Percentiles rank a stretch among this genome's conserved stretches.
phyloP scores from a whole-genome alignment of 1,284 basidiomycete genomes.

The Wolfiporia cocos region DNA sequence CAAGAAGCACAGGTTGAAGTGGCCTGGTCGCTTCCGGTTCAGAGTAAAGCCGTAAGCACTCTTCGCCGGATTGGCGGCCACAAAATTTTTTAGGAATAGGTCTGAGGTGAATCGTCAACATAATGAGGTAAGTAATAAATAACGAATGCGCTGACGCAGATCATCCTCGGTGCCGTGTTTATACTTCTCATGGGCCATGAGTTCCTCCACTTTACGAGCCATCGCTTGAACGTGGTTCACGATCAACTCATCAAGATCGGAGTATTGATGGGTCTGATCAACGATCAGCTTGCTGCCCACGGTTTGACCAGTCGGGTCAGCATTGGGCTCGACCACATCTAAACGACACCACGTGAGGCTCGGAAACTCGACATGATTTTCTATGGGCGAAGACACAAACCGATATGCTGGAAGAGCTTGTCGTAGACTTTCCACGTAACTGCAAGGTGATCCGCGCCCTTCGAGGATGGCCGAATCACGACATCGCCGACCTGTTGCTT shows the following conservation, averaged over 20 bases:
- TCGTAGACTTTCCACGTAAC: slow-evolving; percentile 99
- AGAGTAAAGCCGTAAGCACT: slow-evolving; percentile 96
- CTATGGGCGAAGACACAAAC: slow-evolving; percentile 31
- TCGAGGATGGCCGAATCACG: slow-evolving; percentile 94
- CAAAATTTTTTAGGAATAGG: slow-evolving; percentile 83
- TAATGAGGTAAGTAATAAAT: slow-evolving; percentile 1
- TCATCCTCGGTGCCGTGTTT: slow-evolving; percentile 85
- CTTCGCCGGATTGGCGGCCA: slow-evolving; percentile 89
- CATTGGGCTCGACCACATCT: slow-evolving; percentile 91
- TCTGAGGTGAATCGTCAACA: slow-evolving; percentile 39
- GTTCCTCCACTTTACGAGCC: slow-evolving; percentile 89
- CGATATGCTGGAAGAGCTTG: slow-evolving; percentile 95
- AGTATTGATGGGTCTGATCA: slow-evolving; percentile 79
- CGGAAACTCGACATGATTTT: not conserved
- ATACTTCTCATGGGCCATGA: slow-evolving; percentile 96
- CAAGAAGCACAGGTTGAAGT: slow-evolving; percentile 92
- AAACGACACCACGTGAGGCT: not conserved
- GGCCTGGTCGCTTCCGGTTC: slow-evolving; percentile 86
- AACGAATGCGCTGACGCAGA: slow-evolving; percentile 61
- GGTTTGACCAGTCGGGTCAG: slow-evolving; percentile 61
- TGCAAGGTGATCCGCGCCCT: slow-evolving; percentile 90
- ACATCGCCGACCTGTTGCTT: slow-evolving; percentile 92
- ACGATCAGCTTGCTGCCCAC: slow-evolving; percentile 76
- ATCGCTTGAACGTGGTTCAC: slow-evolving; percentile 97
- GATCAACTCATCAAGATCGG: slow-evolving; percentile 96